phyloP scores from a whole-genome alignment of 768 basidiomycete genomes.

The Mycena floridula region DNA sequence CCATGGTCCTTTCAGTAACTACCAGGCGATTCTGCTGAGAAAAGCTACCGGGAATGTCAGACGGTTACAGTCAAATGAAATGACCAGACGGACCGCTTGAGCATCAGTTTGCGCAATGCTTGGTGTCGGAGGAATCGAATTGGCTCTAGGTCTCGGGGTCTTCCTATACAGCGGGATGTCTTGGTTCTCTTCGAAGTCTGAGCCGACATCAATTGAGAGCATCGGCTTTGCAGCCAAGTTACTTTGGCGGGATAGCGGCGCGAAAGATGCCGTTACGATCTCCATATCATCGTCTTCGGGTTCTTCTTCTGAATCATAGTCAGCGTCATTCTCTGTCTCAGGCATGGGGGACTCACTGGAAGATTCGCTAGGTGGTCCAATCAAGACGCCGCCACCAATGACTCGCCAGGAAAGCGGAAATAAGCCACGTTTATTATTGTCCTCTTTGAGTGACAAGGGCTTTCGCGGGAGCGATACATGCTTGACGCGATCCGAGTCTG shows the following conservation, averaged over 20 bases:
- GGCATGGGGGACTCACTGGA: background rate
- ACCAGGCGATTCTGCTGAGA: constrained; percentile 19
- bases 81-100: constrained; percentile 11
- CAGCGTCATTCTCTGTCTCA: background rate
- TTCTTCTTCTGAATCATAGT: background rate
- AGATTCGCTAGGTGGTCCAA: constrained; percentile 30
- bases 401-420: constrained; percentile 73
- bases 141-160: constrained; percentile 11
- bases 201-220: background rate
- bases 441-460: constrained; percentile 24
- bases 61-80: background rate
- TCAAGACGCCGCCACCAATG: constrained; percentile 71
- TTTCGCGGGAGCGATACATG: constrained; percentile 16
- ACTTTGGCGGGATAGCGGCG: background rate
- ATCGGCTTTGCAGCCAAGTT: background rate
- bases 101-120: constrained; percentile 13
- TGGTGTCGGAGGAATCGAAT: constrained; percentile 18
- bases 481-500: constrained; percentile 5
- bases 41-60: constrained; percentile 13
- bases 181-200: background rate
- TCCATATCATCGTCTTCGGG: background rate
- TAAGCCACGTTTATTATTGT: constrained; percentile 38
- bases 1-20: too few relatives aligned
- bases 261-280: background rate
- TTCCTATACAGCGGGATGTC: constrained; percentile 4